Evolutionary conservation across 2,329 filamentous ascomycete species (phyloP).

Genomic region (Penicillium capsulatum): DNA sequence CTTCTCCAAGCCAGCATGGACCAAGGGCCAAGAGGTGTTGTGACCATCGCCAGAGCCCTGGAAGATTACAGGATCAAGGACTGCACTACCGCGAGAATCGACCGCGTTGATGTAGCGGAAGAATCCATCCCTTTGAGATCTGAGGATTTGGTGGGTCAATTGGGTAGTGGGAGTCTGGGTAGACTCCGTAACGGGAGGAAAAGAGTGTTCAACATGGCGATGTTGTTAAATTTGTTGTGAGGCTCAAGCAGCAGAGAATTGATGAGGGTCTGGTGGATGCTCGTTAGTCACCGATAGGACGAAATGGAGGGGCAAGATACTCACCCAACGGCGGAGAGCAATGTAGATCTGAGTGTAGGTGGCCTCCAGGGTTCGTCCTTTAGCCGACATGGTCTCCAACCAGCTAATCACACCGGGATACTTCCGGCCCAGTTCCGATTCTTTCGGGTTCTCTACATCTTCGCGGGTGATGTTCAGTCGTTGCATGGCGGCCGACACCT

Average conservation of each 20-base stretch:
- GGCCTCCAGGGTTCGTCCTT: constrained; percentile 50
- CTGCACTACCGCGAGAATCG: constrained; percentile 52
- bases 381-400: constrained; percentile 51
- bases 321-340: constrained; percentile 60
- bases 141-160: constrained; percentile 50
- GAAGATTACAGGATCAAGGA: constrained; percentile 52
- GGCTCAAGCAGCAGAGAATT: constrained; percentile 61
- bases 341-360: constrained; percentile 61
- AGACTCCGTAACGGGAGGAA: constrained; percentile 54
- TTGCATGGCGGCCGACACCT: constrained; percentile 53
- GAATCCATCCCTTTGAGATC: constrained; percentile 57
- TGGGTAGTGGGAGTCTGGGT: constrained; percentile 48
- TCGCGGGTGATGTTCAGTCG: constrained; percentile 51
- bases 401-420: constrained; percentile 55
- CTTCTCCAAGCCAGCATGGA: constrained; percentile 51
- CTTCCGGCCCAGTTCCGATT: constrained; percentile 47
- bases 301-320: constrained; percentile 19
- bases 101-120: constrained; percentile 60
- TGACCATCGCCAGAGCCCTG: constrained; percentile 52
- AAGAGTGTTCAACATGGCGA: constrained; percentile 65
- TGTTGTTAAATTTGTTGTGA: constrained; percentile 62
- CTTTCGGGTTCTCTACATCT: constrained; percentile 41
- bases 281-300: no score
- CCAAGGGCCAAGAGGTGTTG: constrained; percentile 52
- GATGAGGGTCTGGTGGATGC: constrained; percentile 57